Evolutionary conservation across 768 basidiomycete genomes (phyloP).

Genomic region (Roridomyces roridus): DNA sequence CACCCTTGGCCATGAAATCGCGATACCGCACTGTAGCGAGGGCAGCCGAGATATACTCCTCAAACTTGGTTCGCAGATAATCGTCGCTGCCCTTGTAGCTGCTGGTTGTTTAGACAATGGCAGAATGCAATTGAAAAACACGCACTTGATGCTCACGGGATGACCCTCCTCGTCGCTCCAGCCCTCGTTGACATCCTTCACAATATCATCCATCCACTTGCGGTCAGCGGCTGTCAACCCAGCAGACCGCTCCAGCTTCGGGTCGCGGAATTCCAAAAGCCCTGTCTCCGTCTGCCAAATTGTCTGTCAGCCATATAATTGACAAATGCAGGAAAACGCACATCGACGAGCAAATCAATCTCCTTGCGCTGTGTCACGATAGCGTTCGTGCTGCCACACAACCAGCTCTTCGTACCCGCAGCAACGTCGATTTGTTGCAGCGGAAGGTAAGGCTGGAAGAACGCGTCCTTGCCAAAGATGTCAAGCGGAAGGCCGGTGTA

Average conservation of each 20-base stretch:
- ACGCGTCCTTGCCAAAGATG: conserved; percentile 92
- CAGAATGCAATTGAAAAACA: conserved; percentile 16
- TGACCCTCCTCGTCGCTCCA: conserved; percentile 71
- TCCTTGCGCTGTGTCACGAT: conserved; percentile 95
- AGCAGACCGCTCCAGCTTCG: conserved; percentile 76
- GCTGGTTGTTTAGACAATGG: background rate
- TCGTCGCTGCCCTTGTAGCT: conserved; percentile 97
- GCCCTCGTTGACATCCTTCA: conserved; percentile 82
- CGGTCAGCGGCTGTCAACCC: conserved; percentile 90
- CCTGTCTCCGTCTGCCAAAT: conserved; percentile 81
- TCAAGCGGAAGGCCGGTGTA: conserved; percentile 95
- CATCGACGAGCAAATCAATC: conserved; percentile 90
- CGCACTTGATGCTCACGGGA: conserved; percentile 69
- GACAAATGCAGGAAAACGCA: conserved; percentile 38
- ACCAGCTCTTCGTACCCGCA: conserved; percentile 79
- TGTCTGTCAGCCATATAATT: background rate
- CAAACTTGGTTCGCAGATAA: conserved; percentile 91
- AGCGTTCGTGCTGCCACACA: conserved; percentile 94
- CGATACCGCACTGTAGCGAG: conserved; percentile 90
- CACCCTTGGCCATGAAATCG: conserved; percentile 79
- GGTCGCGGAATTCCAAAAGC: conserved; percentile 85
- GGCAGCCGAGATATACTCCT: conserved; percentile 92
- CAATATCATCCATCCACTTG: conserved; percentile 97
- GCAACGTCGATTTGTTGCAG: conserved; percentile 93
- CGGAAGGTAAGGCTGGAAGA: conserved; percentile 98